Conservation (phyloP, 768 basidiomycete genomes). For the Pleurotus citrinopileatus region DNA sequence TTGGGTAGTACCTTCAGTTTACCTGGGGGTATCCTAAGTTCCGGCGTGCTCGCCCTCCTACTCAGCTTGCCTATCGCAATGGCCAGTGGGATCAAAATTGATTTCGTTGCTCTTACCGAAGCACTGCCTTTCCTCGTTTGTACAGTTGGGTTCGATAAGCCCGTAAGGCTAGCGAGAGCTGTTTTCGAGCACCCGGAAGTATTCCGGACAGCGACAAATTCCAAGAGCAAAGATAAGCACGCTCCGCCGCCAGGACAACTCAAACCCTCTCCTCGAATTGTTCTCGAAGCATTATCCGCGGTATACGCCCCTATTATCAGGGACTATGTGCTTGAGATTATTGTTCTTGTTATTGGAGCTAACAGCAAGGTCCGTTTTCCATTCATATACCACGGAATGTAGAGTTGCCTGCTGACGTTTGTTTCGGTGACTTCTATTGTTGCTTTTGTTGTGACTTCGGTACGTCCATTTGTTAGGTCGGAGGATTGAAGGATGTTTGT, state of each 20-base stretch:
- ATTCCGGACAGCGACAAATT: constrained; percentile 32
- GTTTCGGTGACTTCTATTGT: neutral
- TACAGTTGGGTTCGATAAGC: constrained; percentile 98
- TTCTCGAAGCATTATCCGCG: constrained; percentile 77
- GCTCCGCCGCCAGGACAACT: constrained; percentile 36
- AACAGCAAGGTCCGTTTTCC: constrained; percentile 53
- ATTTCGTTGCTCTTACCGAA: constrained; percentile 91
- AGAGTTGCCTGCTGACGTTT: neutral
- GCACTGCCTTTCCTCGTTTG: constrained; percentile 97
- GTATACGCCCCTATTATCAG: constrained; percentile 84
- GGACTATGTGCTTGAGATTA: constrained; percentile 92
- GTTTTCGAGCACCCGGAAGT: constrained; percentile 84
- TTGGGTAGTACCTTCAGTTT: constrained; percentile 68
- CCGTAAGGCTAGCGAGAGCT: constrained; percentile 84
- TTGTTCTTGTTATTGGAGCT: constrained; percentile 84
- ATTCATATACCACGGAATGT: neutral
- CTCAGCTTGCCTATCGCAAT: constrained; percentile 76
- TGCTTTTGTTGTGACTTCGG: neutral
- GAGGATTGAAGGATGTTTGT: constrained; percentile 91
- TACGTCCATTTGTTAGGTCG: constrained; percentile 31
- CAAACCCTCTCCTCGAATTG: constrained; percentile 80
- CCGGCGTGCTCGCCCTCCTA: constrained; percentile 80
- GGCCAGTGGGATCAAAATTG: constrained; percentile 79
- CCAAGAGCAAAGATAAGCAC: constrained; percentile 19
- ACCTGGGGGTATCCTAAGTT: constrained; percentile 71